Evolutionary conservation across 164 flowering plant species (phyloP).

Genomic region (Stephania cephalantha): DNA sequence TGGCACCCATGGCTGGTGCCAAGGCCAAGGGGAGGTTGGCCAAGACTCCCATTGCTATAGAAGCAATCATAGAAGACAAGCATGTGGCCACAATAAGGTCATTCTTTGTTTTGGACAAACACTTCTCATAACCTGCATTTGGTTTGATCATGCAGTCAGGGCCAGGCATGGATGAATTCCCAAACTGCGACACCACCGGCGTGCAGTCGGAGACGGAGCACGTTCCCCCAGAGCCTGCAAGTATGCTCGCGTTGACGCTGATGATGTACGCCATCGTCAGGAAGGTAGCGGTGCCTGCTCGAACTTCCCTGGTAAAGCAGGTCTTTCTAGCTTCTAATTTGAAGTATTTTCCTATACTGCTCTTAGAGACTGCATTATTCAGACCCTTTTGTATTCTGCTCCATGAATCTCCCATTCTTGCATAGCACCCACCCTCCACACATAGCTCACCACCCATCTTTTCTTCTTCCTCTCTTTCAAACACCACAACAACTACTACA

Average conservation of each 20-base stretch:
- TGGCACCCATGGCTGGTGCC: constrained; percentile 88
- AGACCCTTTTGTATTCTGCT: constrained; percentile 29
- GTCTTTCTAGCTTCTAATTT: constrained; percentile 65
- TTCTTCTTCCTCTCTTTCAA: constrained; percentile 18
- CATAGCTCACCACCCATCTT: constrained; percentile 29
- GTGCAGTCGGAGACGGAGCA: constrained; percentile 67
- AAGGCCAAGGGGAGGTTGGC: constrained; percentile 73
- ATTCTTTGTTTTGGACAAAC: constrained; percentile 45
- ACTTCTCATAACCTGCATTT: constrained; percentile 50
- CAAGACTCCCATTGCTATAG: constrained; percentile 61
- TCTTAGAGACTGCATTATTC: constrained; percentile 46
- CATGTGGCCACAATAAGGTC: constrained; percentile 75
- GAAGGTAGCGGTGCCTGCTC: constrained; percentile 80
- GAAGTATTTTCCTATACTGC: constrained; percentile 60
- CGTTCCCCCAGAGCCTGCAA: constrained; percentile 70
- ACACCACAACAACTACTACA: not conserved
- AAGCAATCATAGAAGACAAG: constrained; percentile 61
- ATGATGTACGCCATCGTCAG: constrained; percentile 90
- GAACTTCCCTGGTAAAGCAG: constrained; percentile 62
- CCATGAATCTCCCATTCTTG: constrained; percentile 34
- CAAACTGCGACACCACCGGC: constrained; percentile 8
- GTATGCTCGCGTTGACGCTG: constrained; percentile 72
- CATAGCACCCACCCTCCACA: constrained; percentile 27
- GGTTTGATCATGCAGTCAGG: constrained; percentile 45
- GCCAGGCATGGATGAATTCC: constrained; percentile 12